Evolutionary conservation across 2,329 filamentous ascomycete genomes (phyloP).

Genomic region (Coniochaeta prunicola): DNA sequence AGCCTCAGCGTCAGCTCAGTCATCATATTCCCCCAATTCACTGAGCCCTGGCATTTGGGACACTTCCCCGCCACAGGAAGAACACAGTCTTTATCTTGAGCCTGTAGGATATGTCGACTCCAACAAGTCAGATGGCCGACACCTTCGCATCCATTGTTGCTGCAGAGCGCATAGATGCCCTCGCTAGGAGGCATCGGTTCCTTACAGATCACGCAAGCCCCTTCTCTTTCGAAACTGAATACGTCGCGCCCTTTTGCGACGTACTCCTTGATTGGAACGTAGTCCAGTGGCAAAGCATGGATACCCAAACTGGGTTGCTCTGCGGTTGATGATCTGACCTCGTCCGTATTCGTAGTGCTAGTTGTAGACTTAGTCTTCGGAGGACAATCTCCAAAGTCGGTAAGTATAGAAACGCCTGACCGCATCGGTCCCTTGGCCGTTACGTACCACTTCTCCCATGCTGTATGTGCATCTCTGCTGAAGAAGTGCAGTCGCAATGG

Average conservation of each 20-base stretch:
- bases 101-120: constrained; percentile 41
- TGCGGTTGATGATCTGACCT: constrained; percentile 6
- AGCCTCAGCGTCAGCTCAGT: constrained; percentile 72
- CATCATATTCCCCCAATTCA: constrained; percentile 72
- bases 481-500: constrained; percentile 80
- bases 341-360: neutral
- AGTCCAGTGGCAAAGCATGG: constrained; percentile 47
- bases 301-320: constrained; percentile 34
- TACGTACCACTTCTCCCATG: constrained; percentile 58
- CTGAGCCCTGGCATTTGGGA: constrained; percentile 55
- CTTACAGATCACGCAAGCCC: constrained; percentile 45
- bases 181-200: constrained; percentile 34
- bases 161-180: constrained; percentile 51
- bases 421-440: constrained; percentile 39
- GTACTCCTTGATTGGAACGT: constrained; percentile 43
- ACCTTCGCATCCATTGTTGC: constrained; percentile 43
- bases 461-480: constrained; percentile 55
- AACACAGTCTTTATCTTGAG: constrained; percentile 33
- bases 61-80: constrained; percentile 65
- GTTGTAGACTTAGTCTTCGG: neutral
- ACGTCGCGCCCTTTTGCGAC: constrained; percentile 48
- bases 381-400: constrained; percentile 37
- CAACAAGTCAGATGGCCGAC: constrained; percentile 56
- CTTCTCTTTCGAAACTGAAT: constrained; percentile 49
- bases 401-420: constrained; percentile 42